Conservation (phyloP, 140 eudicot species). For the Artemisia princeps region DNA sequence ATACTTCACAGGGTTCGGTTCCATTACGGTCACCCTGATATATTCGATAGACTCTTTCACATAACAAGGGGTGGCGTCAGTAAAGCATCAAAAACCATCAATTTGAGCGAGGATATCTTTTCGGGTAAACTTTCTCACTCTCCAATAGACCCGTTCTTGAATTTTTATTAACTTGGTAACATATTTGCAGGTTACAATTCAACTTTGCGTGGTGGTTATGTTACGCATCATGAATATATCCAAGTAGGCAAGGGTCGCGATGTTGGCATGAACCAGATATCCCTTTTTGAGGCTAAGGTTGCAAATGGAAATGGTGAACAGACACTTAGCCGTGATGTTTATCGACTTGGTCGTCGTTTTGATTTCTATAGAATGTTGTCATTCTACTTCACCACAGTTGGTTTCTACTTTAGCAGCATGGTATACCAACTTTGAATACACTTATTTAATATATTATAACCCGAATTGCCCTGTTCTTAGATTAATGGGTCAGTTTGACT, state of each 20-base stretch:
- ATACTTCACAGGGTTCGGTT: conserved; percentile 66
- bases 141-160: neutral
- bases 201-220: conserved; percentile 80
- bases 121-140: conserved; percentile 47
- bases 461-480: too few relatives aligned
- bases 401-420: conserved; percentile 99
- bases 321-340: conserved; percentile 95
- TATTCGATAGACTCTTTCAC: conserved; percentile 89
- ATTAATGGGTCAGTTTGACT: too few relatives aligned
- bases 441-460: too few relatives aligned
- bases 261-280: conserved; percentile 97
- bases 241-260: conserved; percentile 99
- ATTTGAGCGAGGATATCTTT: conserved; percentile 91
- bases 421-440: conserved; percentile 29
- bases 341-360: conserved; percentile 92
- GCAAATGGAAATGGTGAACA: conserved; percentile 99
- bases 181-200: conserved; percentile 75
- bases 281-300: conserved; percentile 92
- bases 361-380: conserved; percentile 93
- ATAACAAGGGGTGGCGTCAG: conserved; percentile 95
- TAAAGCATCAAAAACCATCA: conserved; percentile 83
- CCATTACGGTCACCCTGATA: conserved; percentile 98
- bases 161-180: conserved; percentile 13
- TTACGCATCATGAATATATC: conserved; percentile 92
- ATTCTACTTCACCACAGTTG: conserved; percentile 93